Evolutionary conservation across 2,329 filamentous ascomycete species (phyloP).

Genomic region (Escovopsis sp.): DNA sequence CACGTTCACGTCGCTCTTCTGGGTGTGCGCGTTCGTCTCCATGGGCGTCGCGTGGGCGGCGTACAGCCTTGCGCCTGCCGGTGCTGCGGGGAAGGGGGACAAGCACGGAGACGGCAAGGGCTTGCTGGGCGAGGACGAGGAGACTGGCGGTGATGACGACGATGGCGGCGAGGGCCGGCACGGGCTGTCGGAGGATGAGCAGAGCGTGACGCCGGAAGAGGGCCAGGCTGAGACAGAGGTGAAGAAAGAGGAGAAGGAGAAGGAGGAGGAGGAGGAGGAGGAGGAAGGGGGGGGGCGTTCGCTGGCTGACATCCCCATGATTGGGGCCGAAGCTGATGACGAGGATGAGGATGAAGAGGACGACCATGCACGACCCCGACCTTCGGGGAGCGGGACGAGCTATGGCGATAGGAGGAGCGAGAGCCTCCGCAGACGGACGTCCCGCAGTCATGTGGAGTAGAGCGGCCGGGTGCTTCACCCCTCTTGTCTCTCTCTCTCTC

Average conservation of each 20-base stretch:
- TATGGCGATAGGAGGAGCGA: constrained; percentile 25
- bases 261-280: constrained; percentile 23
- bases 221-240: constrained; percentile 13
- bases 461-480: not conserved
- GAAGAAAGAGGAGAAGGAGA: constrained; percentile 12
- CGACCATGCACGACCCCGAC: constrained; percentile 14
- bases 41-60: constrained; percentile 50
- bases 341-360: constrained; percentile 23
- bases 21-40: constrained; percentile 57
- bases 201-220: constrained; percentile 29
- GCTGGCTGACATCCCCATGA: constrained; percentile 20
- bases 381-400: constrained; percentile 41
- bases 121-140: not conserved
- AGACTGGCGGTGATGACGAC: constrained; percentile 10
- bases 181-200: constrained; percentile 25
- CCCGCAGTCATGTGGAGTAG: constrained; percentile 11
- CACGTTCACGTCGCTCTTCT: constrained; percentile 58
- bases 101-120: constrained; percentile 5
- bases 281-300: constrained; percentile 14
- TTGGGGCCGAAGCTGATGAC: constrained; percentile 31
- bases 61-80: constrained; percentile 25
- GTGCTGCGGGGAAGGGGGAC: constrained; percentile 2
- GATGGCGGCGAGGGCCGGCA: constrained; percentile 18
- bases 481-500: not conserved
- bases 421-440: constrained; percentile 18